These are phyloP conservation scores for Metschnikowia drakensbergensis DNA, from an alignment of 805 yeast genomes.

Conservation along the genomic window DNA sequence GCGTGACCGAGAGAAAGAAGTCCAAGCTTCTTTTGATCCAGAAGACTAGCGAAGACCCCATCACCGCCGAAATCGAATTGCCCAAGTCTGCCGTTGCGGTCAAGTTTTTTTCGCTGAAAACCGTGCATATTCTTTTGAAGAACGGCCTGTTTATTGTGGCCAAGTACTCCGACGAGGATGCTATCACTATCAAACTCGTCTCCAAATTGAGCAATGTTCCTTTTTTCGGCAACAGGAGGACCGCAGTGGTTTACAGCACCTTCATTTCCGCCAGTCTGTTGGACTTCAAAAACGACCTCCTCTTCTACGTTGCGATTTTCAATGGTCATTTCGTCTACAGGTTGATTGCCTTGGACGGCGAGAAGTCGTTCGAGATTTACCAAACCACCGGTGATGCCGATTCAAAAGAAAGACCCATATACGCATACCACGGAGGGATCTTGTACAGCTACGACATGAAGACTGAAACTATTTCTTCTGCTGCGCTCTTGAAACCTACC, in stretches of 20 bases:
- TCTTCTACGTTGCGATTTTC: constrained; percentile 16
- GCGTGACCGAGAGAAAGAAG: constrained; percentile 34
- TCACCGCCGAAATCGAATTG: constrained; percentile 11
- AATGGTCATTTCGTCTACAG: constrained; percentile 15
- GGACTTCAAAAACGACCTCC: constrained; percentile 23
- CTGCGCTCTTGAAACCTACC: constrained; percentile 24
- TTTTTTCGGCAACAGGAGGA: constrained; percentile 5
- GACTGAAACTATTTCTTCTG: constrained; percentile 18
- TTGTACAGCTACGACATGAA: constrained; percentile 23
- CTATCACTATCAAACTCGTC: constrained; percentile 6
- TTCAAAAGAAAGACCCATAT: constrained; percentile 8
- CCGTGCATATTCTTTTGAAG: constrained; percentile 26
- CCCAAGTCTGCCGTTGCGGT: constrained; percentile 12
- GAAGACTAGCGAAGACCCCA: constrained; percentile 11
- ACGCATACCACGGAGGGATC: constrained; percentile 25
- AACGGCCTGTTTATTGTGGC: constrained; percentile 28
- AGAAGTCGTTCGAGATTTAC: constrained; percentile 23
- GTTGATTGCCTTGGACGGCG: constrained; percentile 24
- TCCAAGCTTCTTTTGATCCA: constrained; percentile 15
- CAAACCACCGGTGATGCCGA: constrained; percentile 13
- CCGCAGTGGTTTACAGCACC: constrained; percentile 26
- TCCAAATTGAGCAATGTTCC: constrained; percentile 10
- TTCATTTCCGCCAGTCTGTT: constrained; percentile 23
- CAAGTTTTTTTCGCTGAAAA: constrained; percentile 8
- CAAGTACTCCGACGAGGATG: constrained; percentile 2